phyloP scores from a whole-genome alignment of 1,284 basidiomycete species.

The Lentinula novae-zelandiae region DNA sequence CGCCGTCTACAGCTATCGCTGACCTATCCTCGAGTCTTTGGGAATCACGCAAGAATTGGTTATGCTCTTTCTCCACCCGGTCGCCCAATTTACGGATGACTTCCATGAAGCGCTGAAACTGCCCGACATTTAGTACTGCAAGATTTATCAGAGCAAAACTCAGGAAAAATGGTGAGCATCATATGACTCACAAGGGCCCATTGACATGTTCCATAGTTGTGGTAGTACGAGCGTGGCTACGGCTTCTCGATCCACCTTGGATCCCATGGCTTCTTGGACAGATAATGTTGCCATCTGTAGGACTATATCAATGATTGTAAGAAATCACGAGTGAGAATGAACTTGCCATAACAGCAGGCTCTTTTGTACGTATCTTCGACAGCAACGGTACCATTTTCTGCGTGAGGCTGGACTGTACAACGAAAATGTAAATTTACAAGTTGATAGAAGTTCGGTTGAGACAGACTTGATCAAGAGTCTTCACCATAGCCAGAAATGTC shows the following conservation, averaged over 20 bases:
- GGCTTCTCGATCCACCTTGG: constrained; percentile 92
- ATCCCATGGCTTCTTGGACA: constrained; percentile 96
- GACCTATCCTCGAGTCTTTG: constrained; percentile 81
- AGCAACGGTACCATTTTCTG: constrained; percentile 94
- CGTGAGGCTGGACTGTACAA: constrained; percentile 68
- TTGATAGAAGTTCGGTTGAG: not conserved
- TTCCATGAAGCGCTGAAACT: constrained; percentile 89
- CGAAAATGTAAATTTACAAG: constrained; percentile 6
- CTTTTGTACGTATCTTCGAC: constrained; percentile 93
- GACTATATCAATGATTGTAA: not conserved
- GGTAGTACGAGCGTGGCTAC: constrained; percentile 92
- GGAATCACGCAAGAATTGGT: constrained; percentile 79
- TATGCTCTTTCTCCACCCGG: constrained; percentile 83
- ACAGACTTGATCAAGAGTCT: constrained; percentile 86
- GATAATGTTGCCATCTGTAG: constrained; percentile 83
- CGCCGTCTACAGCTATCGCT: constrained; percentile 34
- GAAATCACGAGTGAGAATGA: not conserved
- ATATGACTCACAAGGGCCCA: constrained; percentile 79
- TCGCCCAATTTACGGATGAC: constrained; percentile 73
- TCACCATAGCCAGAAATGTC: constrained; percentile 91
- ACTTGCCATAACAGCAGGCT: constrained; percentile 84
- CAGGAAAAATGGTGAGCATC: not conserved
- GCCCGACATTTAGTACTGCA: constrained; percentile 83
- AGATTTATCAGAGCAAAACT: not conserved
- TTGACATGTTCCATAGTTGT: constrained; percentile 94